Evolutionary conservation across 805 yeast species (phyloP).

Genomic region (Myxozyma lipomycoides): DNA sequence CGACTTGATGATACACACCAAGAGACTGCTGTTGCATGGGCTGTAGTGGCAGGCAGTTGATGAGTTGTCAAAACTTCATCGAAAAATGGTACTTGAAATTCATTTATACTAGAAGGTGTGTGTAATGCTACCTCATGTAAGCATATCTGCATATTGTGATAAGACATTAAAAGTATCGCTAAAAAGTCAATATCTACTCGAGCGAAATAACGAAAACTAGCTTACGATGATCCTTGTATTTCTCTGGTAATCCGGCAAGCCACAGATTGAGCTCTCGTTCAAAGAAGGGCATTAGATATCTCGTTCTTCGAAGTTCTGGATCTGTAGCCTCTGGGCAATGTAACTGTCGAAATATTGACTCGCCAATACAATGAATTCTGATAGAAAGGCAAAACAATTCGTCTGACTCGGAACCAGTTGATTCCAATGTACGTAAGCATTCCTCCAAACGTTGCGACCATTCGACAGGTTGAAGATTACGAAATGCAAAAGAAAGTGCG

Average conservation of each 20-base stretch:
- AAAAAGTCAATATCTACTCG: neutral
- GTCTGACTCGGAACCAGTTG: constrained; percentile 3
- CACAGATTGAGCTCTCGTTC: constrained; percentile 10
- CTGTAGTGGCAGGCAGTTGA: constrained; percentile 5
- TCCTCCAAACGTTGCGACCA: constrained; percentile 55
- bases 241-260: constrained; percentile 4
- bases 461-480: constrained; percentile 53
- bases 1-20: constrained; percentile 24
- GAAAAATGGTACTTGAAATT: constrained; percentile 12
- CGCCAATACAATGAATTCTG: constrained; percentile 6
- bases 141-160: constrained; percentile 11
- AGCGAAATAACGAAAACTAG: too few species aligned
- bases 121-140: constrained; percentile 23
- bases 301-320: constrained; percentile 3
- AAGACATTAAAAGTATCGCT: constrained; percentile 1
- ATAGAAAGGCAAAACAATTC: neutral
- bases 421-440: constrained; percentile 51
- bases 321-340: constrained; percentile 8
- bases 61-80: constrained; percentile 6
- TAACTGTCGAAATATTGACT: constrained; percentile 6
- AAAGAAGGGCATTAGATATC: constrained; percentile 7
- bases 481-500: constrained; percentile 58
- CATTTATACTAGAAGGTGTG: constrained; percentile 7
- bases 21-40: constrained; percentile 13
- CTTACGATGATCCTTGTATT: neutral